Evolutionary conservation across 2,329 filamentous ascomycete genomes (phyloP), one percentile per base, ranked within the genome.

Genomic region (Fusarium anguioides): DNA sequence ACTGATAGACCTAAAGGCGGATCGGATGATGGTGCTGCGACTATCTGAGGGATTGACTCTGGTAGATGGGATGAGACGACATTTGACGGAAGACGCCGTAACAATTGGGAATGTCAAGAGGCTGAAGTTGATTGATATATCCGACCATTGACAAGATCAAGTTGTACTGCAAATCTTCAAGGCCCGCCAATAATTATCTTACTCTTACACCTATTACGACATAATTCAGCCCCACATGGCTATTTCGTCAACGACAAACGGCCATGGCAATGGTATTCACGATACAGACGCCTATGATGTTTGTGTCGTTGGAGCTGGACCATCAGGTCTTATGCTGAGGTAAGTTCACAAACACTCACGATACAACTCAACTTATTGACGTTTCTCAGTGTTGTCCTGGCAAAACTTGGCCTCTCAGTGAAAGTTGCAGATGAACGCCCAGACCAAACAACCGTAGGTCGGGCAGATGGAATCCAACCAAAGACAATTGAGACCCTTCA

Each of bases 401-500:
- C 86, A 18, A 83, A 89, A 7, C 91, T 87, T 71, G 90, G 90
- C 15, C 86, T 92, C 70, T 86, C 86, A 54, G 83, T 86, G 6
- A 82, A 84, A 35, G 83, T 92, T 40, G 81, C 92, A 42, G 91
- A 93, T 78, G 89, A 92, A 73, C 81, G 90, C 61, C 81, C 85
- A 24, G 85, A 90, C 70, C 87, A 87, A 71, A 93, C 91, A 3
- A 82, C 86, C 6, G 89, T 89, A 7, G 90, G 90, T 70, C 78
- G 79, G 76, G 90, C 90, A 60, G 91, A 93, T 76, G 91, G 91
- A 29, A 81, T 93, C 49, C 91, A 93, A 72, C 91, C 91, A 40
- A 93, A 93, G 78, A 91, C 90, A 1, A 91, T 93, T 69, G 91
- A 93, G 79, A 93, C 91, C 0, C 85, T 92, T 69, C 86, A 87